Percentiles rank a stretch among this genome's conserved stretches.
Evolutionary conservation across 345 rosid species (phyloP).

Genomic region (Salix dunnii): DNA sequence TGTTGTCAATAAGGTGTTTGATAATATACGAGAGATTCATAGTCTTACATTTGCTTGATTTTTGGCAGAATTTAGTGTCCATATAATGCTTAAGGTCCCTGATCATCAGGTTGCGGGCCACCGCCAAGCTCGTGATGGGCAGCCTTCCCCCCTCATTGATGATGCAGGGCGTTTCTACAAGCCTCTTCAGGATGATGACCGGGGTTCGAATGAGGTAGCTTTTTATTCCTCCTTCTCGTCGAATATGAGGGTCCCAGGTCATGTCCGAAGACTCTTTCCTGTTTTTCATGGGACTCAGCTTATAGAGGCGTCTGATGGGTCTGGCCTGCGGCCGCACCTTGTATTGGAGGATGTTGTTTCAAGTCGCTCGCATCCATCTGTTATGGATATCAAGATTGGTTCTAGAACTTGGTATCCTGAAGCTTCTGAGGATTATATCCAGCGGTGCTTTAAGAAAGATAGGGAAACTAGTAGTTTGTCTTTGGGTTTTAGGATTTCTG

Average conservation of each 20-base stretch:
- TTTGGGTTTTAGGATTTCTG: constrained; percentile 78
- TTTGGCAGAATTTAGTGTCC: background rate
- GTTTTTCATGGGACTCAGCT: constrained; percentile 61
- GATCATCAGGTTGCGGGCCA: constrained; percentile 99
- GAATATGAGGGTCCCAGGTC: constrained; percentile 54
- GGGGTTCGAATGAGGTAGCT: constrained; percentile 66
- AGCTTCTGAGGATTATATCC: constrained; percentile 66
- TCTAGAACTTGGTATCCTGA: constrained; percentile 92
- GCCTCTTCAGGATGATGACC: constrained; percentile 69
- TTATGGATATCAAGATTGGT: constrained; percentile 90
- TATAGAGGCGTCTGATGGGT: constrained; percentile 78
- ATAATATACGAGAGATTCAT: background rate
- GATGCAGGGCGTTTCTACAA: constrained; percentile 83
- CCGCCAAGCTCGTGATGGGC: constrained; percentile 60
- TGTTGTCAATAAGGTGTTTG: background rate
- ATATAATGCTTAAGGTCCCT: constrained; percentile 70
- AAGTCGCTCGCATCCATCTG: constrained; percentile 41
- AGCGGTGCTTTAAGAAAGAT: constrained; percentile 66
- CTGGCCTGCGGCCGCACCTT: constrained; percentile 56
- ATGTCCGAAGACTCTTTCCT: constrained; percentile 69
- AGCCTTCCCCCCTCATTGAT: constrained; percentile 77
- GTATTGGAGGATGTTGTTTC: constrained; percentile 61
- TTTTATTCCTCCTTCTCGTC: constrained; percentile 67
- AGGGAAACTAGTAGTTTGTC: constrained; percentile 40
- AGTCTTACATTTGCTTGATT: background rate